phyloP scores from a whole-genome alignment of 1,139 yeast species.

The Diutina scorzettiae region DNA sequence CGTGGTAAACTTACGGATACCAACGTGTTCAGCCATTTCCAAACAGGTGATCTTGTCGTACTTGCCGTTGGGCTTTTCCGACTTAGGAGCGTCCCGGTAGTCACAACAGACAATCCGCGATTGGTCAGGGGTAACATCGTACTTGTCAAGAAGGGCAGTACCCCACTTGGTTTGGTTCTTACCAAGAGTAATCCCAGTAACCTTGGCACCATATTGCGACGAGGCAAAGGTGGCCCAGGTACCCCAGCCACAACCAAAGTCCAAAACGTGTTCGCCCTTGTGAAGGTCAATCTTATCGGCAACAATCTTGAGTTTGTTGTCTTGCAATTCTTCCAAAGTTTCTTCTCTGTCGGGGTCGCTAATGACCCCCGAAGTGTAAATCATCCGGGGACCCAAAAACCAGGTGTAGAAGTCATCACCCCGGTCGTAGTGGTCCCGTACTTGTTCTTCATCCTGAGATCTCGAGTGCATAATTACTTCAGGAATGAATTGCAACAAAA shows the following conservation, averaged over 20 bases:
- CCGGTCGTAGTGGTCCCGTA: conserved; percentile 90
- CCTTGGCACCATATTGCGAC: conserved; percentile 70
- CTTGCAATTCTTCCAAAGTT: conserved; percentile 78
- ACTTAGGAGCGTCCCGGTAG: conserved; percentile 78
- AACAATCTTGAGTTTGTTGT: conserved; percentile 76
- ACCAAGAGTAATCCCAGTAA: conserved; percentile 85
- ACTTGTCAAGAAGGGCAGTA: conserved; percentile 51
- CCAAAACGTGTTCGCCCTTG: conserved; percentile 65
- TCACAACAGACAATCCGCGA: conserved; percentile 72
- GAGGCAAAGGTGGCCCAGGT: conserved; percentile 81
- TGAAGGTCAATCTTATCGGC: conserved; percentile 76
- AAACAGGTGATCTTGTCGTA: conserved; percentile 84
- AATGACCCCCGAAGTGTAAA: conserved; percentile 82
- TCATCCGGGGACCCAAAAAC: conserved; percentile 93
- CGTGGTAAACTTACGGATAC: conserved; percentile 69
- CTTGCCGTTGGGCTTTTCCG: conserved; percentile 42
- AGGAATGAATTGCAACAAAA: conserved; percentile 82
- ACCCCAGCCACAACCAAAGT: conserved; percentile 96
- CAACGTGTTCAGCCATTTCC: conserved; percentile 97
- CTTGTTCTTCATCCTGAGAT: conserved; percentile 94
- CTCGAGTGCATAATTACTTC: conserved; percentile 87
- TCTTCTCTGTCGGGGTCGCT: conserved; percentile 62
- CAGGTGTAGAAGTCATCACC: conserved; percentile 93
- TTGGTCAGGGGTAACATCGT: conserved; percentile 59
- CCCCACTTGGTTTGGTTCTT: conserved; percentile 91